Percentiles rank a stretch among this genome's conserved stretches.
phyloP scores from a whole-genome alignment of 2,329 filamentous ascomycete genomes.

The Aspergillus bombycis region DNA sequence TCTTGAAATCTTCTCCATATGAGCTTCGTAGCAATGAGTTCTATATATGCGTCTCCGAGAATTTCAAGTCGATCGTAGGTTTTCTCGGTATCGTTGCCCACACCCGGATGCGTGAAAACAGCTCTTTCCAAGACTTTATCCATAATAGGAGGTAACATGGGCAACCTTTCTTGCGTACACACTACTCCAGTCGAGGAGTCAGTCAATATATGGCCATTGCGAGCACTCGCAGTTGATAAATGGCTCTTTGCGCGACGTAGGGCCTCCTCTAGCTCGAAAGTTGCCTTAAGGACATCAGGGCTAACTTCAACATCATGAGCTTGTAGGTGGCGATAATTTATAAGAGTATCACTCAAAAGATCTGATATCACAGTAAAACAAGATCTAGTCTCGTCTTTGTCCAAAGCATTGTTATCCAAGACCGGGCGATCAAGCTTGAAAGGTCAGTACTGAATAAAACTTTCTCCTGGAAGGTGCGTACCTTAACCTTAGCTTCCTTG shows the following conservation, averaged over 20 bases:
- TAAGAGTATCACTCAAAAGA: not conserved
- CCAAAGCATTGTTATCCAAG: not conserved
- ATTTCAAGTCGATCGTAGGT: conserved; percentile 86
- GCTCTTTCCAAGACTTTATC: conserved; percentile 63
- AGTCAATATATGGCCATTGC: not conserved
- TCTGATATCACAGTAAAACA: not conserved
- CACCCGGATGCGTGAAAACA: conserved; percentile 69
- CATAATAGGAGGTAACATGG: conserved; percentile 60
- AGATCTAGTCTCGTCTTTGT: not conserved
- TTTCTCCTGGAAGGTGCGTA: not conserved
- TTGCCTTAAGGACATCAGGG: not conserved
- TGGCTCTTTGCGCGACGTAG: conserved; percentile 17
- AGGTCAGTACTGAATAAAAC: not conserved
- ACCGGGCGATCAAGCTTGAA: not conserved
- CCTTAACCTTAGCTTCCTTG: conserved; percentile 27
- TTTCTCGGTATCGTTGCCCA: conserved; percentile 29
- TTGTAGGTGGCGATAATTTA: not conserved
- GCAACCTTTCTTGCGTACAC: conserved; percentile 10
- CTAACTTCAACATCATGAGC: not conserved
- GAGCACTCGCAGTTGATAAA: not conserved
- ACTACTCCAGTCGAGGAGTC: not conserved
- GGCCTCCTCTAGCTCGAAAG: conserved; percentile 22
- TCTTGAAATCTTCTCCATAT: conserved; percentile 73
- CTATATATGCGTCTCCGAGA: conserved; percentile 83
- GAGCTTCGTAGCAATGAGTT: conserved; percentile 73